Conservation (phyloP, 106 monocot genomes). For the Narthecium ossifragum region DNA sequence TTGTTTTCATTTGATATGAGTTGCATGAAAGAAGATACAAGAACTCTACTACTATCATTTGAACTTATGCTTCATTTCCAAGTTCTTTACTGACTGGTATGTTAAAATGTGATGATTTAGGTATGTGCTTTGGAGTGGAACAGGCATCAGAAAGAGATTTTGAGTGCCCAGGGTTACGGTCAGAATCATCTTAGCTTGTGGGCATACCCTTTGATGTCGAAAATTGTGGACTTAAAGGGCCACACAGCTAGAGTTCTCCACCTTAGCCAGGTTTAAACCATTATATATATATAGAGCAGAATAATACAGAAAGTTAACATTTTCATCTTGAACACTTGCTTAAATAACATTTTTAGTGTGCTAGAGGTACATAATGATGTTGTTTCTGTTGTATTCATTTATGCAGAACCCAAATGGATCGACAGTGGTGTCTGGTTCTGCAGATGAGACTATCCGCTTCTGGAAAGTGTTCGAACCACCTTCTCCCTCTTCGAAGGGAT, state of each 20-base stretch:
- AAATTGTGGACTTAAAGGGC: conserved; percentile 33
- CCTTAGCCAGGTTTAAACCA: conserved; percentile 40
- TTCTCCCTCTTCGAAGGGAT: background rate
- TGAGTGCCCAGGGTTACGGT: conserved; percentile 48
- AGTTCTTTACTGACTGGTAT: background rate
- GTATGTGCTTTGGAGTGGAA: conserved; percentile 55
- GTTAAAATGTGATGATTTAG: conserved; percentile 3
- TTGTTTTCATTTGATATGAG: no score
- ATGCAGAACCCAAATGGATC: conserved; percentile 55
- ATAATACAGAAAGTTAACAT: no score
- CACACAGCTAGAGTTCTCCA: conserved; percentile 40
- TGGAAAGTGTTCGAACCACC: conserved; percentile 28
- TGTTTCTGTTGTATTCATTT: background rate
- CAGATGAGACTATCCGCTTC: conserved; percentile 39
- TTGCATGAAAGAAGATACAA: no score
- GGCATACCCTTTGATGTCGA: conserved; percentile 42
- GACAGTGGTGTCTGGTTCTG: conserved; percentile 36
- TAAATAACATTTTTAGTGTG: no score
- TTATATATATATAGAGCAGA: no score
- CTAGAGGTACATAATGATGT: background rate
- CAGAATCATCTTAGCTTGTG: conserved; percentile 35
- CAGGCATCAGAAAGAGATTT: conserved; percentile 40
- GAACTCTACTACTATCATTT: no score
- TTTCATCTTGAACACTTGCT: no score
- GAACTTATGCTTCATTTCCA: background rate